phyloP scores from a whole-genome alignment of 2,329 filamentous ascomycete species.

The Phialocephala subalpina region DNA sequence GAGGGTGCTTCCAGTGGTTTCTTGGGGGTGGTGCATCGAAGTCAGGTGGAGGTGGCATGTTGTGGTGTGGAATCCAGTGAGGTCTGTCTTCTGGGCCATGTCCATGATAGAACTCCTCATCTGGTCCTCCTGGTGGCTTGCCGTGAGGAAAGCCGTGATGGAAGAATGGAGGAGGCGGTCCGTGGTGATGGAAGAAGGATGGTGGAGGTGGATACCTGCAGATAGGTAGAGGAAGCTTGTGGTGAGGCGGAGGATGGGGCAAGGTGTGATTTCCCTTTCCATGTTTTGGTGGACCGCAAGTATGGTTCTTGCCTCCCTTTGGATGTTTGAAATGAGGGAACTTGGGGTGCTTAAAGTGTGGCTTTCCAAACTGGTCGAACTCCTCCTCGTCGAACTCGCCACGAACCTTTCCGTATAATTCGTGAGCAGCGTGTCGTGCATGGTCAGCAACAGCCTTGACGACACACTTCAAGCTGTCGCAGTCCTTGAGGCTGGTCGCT shows the following conservation, averaged over 20 bases:
- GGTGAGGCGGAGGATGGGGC: conserved; percentile 37
- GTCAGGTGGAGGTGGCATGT: conserved; percentile 16
- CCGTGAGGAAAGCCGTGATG: conserved; percentile 20
- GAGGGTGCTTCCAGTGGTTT: conserved; percentile 7
- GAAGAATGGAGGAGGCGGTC: conserved; percentile 15
- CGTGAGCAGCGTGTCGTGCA: conserved; percentile 47
- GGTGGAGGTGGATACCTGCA: conserved; percentile 31
- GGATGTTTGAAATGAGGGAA: conserved; percentile 23
- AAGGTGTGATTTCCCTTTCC: conserved; percentile 41
- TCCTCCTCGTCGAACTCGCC: conserved; percentile 24
- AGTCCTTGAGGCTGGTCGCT: conserved; percentile 43
- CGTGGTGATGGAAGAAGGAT: conserved; percentile 18
- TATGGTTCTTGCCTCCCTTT: conserved; percentile 22
- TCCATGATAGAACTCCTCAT: conserved; percentile 4
- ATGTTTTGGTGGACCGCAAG: conserved; percentile 24
- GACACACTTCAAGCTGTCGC: conserved; percentile 53
- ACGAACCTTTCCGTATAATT: conserved; percentile 44
- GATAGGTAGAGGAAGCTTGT: conserved; percentile 39
- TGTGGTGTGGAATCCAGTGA: conserved; percentile 25
- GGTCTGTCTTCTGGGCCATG: conserved; percentile 11
- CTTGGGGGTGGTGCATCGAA: conserved; percentile 19
- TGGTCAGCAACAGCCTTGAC: conserved; percentile 49
- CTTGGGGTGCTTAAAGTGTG: conserved; percentile 19
- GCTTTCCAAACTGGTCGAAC: conserved; percentile 9
- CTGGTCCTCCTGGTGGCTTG: conserved; percentile 18